Conservation (phyloP, 257 asterid genomes). For the Solanum pinnatisectum region DNA sequence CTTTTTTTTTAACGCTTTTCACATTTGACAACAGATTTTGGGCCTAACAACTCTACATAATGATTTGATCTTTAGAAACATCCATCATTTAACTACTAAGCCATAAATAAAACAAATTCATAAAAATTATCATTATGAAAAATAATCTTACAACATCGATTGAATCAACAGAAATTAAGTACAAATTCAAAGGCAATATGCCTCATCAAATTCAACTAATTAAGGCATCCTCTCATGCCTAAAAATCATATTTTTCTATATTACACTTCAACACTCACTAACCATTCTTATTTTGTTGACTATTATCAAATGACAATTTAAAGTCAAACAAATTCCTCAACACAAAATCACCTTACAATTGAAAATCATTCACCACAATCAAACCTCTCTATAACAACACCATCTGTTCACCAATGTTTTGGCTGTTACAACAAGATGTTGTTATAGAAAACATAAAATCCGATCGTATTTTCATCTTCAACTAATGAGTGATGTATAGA, state of each 20-base stretch:
- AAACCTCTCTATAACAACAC: neutral
- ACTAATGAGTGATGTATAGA: conserved; percentile 46
- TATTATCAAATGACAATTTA: neutral
- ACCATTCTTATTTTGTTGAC: neutral
- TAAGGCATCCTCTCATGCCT: neutral
- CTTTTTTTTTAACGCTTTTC: too few species aligned
- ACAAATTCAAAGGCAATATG: neutral
- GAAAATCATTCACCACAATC: neutral
- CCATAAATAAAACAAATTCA: neutral
- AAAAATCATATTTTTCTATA: neutral
- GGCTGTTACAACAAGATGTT: neutral
- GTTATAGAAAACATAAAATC: neutral
- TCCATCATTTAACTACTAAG: neutral
- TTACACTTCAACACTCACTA: neutral
- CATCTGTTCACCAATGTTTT: neutral
- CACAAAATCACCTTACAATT: neutral
- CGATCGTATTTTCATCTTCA: neutral
- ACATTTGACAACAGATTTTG: too few species aligned
- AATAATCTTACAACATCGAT: neutral
- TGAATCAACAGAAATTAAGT: neutral
- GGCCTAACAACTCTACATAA: too few species aligned
- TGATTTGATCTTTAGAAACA: neutral
- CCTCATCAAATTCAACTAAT: neutral
- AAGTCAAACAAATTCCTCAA: neutral
- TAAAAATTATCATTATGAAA: neutral